These are phyloP conservation scores for Arthrobotrys entomopaga DNA, from an alignment of 2,329 filamentous ascomycete species.

Conservation along the genomic window DNA sequence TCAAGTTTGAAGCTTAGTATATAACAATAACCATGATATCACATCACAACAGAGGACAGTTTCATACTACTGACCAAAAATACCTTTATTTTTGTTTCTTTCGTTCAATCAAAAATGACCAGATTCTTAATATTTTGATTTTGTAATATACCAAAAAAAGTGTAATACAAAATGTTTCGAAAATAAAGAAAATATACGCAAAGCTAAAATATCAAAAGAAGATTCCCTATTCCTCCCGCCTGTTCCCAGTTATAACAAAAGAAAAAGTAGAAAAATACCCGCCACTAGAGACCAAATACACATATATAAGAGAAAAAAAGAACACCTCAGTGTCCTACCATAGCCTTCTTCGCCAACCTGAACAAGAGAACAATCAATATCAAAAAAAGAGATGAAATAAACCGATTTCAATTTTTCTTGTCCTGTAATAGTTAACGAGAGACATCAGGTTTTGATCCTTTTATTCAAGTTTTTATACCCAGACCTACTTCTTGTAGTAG, in stretches of 20 bases:
- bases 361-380: slow-evolving; percentile 8
- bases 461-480: slow-evolving; percentile 11
- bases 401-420: slow-evolving; percentile 19
- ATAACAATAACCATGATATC: too few relatives aligned
- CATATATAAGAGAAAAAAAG: neutral
- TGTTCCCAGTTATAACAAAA: neutral
- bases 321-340: neutral
- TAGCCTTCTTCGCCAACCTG: neutral
- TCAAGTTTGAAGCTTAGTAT: too few relatives aligned
- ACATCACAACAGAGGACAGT: neutral
- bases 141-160: too few relatives aligned
- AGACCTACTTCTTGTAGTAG: neutral
- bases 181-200: too few relatives aligned
- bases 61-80: too few relatives aligned
- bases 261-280: slow-evolving; percentile 4
- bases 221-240: neutral
- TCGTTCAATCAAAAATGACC: neutral
- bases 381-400: slow-evolving; percentile 23
- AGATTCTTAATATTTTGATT: too few relatives aligned
- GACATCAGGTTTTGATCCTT: slow-evolving; percentile 18
- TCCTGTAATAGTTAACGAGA: slow-evolving; percentile 38
- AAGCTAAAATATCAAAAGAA: neutral
- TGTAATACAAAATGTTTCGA: too few relatives aligned
- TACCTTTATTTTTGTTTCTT: too few relatives aligned
- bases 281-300: neutral